Conservation (phyloP, 805 yeast genomes). For the Pichia thaimueangensis region DNA sequence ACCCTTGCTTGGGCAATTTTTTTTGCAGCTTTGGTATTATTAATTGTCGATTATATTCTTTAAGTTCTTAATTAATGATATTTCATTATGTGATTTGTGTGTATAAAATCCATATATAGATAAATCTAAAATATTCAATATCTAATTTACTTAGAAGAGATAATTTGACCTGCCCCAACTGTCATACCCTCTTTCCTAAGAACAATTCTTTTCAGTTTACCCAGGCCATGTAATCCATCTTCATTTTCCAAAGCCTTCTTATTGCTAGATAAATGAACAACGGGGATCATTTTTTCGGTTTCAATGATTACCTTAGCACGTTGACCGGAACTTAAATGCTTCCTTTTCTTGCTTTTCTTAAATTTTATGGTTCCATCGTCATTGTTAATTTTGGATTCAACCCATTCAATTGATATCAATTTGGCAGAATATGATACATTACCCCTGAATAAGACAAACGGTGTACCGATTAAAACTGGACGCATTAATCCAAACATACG, state of each 20-base stretch:
- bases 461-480: slow-evolving; percentile 76
- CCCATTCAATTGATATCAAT: slow-evolving; percentile 39
- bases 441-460: slow-evolving; percentile 71
- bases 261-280: slow-evolving; percentile 3
- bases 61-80: neutral
- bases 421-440: slow-evolving; percentile 67
- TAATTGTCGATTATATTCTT: slow-evolving; percentile 47
- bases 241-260: neutral
- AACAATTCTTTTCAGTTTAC: slow-evolving; percentile 55
- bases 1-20: slow-evolving; percentile 51
- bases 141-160: slow-evolving; percentile 10
- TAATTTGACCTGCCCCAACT: slow-evolving; percentile 43
- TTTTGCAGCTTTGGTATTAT: slow-evolving; percentile 47
- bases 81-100: too few relatives aligned
- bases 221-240: neutral
- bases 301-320: slow-evolving; percentile 49
- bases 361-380: slow-evolving; percentile 15
- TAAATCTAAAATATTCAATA: too few relatives aligned
- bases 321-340: slow-evolving; percentile 55
- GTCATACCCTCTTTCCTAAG: slow-evolving; percentile 64
- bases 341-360: slow-evolving; percentile 42
- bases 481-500: slow-evolving; percentile 59
- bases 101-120: too few relatives aligned
- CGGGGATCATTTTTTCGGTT: slow-evolving; percentile 4
- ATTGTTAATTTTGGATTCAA: slow-evolving; percentile 23